Conservation (phyloP, 1,284 basidiomycete genomes). For the Inonotus obliquus region DNA sequence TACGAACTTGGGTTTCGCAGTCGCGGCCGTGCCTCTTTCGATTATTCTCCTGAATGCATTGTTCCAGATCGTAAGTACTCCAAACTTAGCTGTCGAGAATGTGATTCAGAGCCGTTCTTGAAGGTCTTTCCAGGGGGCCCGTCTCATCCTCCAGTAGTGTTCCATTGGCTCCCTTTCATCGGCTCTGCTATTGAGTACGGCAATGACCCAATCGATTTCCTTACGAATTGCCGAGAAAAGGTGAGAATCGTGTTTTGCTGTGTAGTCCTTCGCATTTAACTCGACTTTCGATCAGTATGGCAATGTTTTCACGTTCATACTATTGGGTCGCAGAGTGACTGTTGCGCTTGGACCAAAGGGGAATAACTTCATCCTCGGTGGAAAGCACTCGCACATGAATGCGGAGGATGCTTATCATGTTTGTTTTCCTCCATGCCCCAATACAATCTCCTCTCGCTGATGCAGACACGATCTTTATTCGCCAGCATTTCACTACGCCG, state of each 20-base stretch:
- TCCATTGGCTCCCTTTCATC: slow-evolving; percentile 73
- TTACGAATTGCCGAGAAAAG: slow-evolving; percentile 76
- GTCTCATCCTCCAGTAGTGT: slow-evolving; percentile 71
- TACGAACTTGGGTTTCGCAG: not conserved
- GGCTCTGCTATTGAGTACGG: slow-evolving; percentile 75
- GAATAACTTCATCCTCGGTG: slow-evolving; percentile 92
- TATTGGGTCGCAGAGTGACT: slow-evolving; percentile 87
- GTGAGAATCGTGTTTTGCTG: slow-evolving; percentile 37
- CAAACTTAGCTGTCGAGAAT: too few relatives aligned
- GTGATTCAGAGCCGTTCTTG: not conserved
- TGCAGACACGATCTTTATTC: not conserved
- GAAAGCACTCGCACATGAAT: slow-evolving; percentile 86
- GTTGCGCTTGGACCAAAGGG: slow-evolving; percentile 91
- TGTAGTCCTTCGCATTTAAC: not conserved
- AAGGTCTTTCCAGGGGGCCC: slow-evolving; percentile 53
- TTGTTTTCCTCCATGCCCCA: slow-evolving; percentile 22
- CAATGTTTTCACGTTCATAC: slow-evolving; percentile 88
- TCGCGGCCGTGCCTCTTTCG: slow-evolving; percentile 22
- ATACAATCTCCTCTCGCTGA: not conserved
- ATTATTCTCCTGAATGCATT: slow-evolving; percentile 41
- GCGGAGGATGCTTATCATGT: slow-evolving; percentile 97
- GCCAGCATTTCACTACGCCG: slow-evolving; percentile 81
- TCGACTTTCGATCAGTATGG: slow-evolving; percentile 40
- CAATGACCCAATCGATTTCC: slow-evolving; percentile 75
- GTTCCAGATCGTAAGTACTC: slow-evolving; percentile 36